Evolutionary conservation across 169 alveolate species (phyloP).

Genomic region (Perkinsus chesapeaki): DNA sequence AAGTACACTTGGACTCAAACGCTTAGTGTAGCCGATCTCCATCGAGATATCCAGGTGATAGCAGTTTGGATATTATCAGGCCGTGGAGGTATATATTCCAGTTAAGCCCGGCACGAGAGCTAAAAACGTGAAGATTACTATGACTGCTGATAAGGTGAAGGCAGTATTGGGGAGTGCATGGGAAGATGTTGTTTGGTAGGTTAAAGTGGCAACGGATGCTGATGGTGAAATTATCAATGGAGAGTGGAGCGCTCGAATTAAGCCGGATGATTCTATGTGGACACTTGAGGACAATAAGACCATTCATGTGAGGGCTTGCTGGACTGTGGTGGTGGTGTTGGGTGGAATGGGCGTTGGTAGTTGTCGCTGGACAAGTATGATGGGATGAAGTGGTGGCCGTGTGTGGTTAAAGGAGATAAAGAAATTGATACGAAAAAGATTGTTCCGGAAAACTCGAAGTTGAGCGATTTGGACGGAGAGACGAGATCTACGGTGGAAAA

Average conservation of each 20-base stretch:
- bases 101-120: constrained; percentile 42
- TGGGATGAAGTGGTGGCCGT: constrained; percentile 90
- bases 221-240: constrained; percentile 54
- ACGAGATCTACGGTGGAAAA: constrained; percentile 92
- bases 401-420: constrained; percentile 85
- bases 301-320: constrained; percentile 37
- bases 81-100: constrained; percentile 48
- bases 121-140: background rate
- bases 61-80: background rate
- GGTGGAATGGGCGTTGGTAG: background rate
- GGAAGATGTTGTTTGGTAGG: background rate
- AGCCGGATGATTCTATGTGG: constrained; percentile 90
- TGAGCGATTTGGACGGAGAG: constrained; percentile 90
- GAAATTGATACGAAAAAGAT: constrained; percentile 91
- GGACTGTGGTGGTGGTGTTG: background rate
- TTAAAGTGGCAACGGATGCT: background rate
- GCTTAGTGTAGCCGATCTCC: constrained; percentile 53
- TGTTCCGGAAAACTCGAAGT: constrained; percentile 93
- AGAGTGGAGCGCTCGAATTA: constrained; percentile 74
- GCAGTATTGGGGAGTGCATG: background rate
- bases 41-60: constrained; percentile 33
- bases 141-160: background rate
- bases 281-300: constrained; percentile 78
- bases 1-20: constrained; percentile 89
- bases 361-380: constrained; percentile 81